Evolutionary conservation across 2,329 filamentous ascomycete species (phyloP).

Genomic region (Fusarium fujikuroi): DNA sequence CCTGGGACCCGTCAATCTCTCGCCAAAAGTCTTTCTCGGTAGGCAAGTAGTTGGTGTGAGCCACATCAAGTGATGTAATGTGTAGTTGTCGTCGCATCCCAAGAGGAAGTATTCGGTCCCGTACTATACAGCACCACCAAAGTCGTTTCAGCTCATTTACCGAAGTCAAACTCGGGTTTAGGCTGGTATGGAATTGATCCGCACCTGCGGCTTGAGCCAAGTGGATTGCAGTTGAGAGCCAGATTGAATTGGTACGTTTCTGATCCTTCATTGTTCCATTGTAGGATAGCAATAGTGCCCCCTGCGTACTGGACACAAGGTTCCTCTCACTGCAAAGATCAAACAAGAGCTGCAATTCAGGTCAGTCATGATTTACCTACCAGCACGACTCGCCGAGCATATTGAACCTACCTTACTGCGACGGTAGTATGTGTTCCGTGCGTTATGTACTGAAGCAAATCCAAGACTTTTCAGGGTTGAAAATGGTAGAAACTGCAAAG

Average conservation of each 20-base stretch:
- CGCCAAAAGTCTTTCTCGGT: constrained; percentile 14
- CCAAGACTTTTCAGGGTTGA: constrained; percentile 11
- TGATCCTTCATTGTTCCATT: constrained; percentile 23
- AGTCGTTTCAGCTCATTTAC: constrained; percentile 20
- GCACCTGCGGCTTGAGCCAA: constrained; percentile 16
- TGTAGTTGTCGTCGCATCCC: constrained; percentile 24
- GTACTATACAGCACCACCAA: constrained; percentile 34
- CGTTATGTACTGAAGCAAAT: constrained; percentile 12
- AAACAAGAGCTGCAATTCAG: constrained; percentile 6
- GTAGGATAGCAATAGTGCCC: constrained; percentile 17
- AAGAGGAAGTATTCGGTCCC: constrained; percentile 25
- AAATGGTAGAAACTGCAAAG: constrained; percentile 9
- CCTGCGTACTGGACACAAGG: constrained; percentile 12
- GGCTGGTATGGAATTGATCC: constrained; percentile 5
- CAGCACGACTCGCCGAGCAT: fast-evolving
- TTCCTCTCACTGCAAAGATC: constrained; percentile 17
- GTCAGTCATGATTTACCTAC: background rate
- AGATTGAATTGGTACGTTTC: constrained; percentile 22
- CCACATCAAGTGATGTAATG: constrained; percentile 5
- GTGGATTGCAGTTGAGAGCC: constrained; percentile 28
- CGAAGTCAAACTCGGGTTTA: background rate
- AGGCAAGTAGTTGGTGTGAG: background rate
- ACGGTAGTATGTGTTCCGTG: constrained; percentile 23
- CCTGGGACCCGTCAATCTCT: constrained; percentile 11
- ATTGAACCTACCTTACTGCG: constrained; percentile 10